phyloP scores from a whole-genome alignment of 176 grass and related monocot species.

The Oryza glumipatula region DNA sequence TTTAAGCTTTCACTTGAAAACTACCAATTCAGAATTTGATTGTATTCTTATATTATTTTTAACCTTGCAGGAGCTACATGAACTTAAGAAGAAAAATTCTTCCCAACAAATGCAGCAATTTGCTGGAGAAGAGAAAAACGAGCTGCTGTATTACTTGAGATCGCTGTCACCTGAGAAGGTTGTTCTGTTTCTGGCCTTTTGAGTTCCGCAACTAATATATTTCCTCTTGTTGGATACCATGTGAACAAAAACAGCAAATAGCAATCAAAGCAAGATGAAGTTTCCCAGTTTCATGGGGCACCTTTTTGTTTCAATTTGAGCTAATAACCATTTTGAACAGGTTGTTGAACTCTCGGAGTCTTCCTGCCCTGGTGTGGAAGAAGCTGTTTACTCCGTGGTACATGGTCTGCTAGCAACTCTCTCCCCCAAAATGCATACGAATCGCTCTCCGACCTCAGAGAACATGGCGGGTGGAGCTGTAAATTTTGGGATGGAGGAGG shows the following conservation, averaged over 20 bases:
- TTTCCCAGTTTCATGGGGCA: not conserved
- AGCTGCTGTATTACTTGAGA: conserved; percentile 87
- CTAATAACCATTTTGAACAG: conserved; percentile 48
- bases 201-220: not conserved
- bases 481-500: conserved; percentile 50
- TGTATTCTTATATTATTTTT: conserved; percentile 30
- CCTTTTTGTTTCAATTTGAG: conserved; percentile 24
- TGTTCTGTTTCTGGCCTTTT: not conserved
- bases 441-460: conserved; percentile 37
- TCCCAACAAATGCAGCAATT: conserved; percentile 89
- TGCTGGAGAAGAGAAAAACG: conserved; percentile 85
- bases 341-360: conserved; percentile 86
- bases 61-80: conserved; percentile 66
- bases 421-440: conserved; percentile 81
- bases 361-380: conserved; percentile 69
- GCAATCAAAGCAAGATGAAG: not conserved
- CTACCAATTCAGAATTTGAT: not conserved
- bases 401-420: conserved; percentile 88
- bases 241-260: not conserved
- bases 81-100: conserved; percentile 79
- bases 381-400: conserved; percentile 76
- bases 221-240: not conserved
- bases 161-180: conserved; percentile 88
- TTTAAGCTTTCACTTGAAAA: conserved; percentile 15
- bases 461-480: conserved; percentile 49